Percentiles rank a stretch among this genome's conserved stretches.
These are phyloP conservation scores for Zopfia rhizophila DNA, from an alignment of 2,329 filamentous ascomycete genomes.

Conservation along the genomic window DNA sequence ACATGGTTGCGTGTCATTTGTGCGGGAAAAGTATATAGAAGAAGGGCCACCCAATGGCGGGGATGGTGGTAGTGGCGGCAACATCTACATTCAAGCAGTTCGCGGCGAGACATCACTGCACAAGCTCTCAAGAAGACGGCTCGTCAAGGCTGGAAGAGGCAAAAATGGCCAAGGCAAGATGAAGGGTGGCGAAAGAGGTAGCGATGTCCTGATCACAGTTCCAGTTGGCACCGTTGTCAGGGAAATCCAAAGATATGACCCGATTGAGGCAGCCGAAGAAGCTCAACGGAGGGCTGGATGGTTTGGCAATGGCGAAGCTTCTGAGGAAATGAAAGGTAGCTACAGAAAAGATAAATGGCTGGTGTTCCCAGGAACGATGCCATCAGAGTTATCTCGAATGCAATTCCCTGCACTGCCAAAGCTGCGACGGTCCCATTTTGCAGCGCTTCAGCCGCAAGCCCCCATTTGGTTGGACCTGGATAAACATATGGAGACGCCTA, in stretches of 20 bases:
- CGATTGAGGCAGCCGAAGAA: slow-evolving; percentile 73
- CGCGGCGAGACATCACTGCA: slow-evolving; percentile 92
- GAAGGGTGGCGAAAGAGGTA: slow-evolving; percentile 79
- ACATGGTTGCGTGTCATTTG: slow-evolving; percentile 92
- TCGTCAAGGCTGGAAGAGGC: slow-evolving; percentile 79
- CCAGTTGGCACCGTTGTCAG: slow-evolving; percentile 91
- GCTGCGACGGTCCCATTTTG: slow-evolving; percentile 66
- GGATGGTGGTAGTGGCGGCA: slow-evolving; percentile 91
- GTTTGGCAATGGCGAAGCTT: slow-evolving; percentile 46
- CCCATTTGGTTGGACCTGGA: slow-evolving; percentile 71
- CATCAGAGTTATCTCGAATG: slow-evolving; percentile 72
- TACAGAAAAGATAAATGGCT: slow-evolving; percentile 79
- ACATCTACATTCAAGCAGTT: slow-evolving; percentile 92
- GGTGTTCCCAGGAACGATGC: slow-evolving; percentile 81
- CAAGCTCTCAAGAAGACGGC: slow-evolving; percentile 82
- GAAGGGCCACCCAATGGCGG: slow-evolving; percentile 94
- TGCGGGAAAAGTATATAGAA: slow-evolving; percentile 88
- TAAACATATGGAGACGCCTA: slow-evolving; percentile 80
- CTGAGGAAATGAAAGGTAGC: slow-evolving; percentile 52
- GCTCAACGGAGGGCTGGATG: slow-evolving; percentile 42
- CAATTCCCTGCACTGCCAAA: slow-evolving; percentile 68
- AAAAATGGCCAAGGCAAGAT: slow-evolving; percentile 80
- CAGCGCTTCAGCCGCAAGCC: slow-evolving; percentile 74
- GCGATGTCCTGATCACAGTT: slow-evolving; percentile 88
- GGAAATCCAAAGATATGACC: slow-evolving; percentile 82